Evolutionary conservation across 495 filamentous ascomycete species (phyloP).

Genomic region (Neurospora sp.): DNA sequence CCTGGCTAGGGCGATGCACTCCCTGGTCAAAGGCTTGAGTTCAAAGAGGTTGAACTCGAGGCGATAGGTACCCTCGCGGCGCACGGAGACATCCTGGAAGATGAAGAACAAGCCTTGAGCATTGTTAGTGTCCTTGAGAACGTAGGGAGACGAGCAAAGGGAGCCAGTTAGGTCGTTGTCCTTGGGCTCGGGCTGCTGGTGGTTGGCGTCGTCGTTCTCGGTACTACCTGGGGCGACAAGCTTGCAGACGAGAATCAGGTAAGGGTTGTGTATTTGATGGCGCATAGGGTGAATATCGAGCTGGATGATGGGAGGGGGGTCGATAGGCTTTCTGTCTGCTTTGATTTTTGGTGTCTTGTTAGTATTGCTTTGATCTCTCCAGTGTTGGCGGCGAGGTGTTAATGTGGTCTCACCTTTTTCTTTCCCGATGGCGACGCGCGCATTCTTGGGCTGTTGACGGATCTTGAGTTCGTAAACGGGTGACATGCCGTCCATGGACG

Average conservation of each 20-base stretch:
- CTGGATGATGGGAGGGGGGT: slow-evolving; percentile 89
- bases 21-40: slow-evolving; percentile 59
- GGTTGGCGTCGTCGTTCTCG: slow-evolving; percentile 44
- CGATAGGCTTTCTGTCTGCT: slow-evolving; percentile 84
- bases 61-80: slow-evolving; percentile 66
- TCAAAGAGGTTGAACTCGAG: slow-evolving; percentile 85
- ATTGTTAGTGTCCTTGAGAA: slow-evolving; percentile 86
- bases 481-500: slow-evolving; percentile 1
- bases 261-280: slow-evolving; percentile 53
- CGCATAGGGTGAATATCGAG: slow-evolving; percentile 49
- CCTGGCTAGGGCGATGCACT: slow-evolving; percentile 48
- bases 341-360: slow-evolving; percentile 2
- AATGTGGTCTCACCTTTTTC: slow-evolving; percentile 40
- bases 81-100: slow-evolving; percentile 87
- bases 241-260: slow-evolving; percentile 59
- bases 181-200: slow-evolving; percentile 32
- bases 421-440: slow-evolving; percentile 61
- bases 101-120: slow-evolving; percentile 93
- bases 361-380: slow-evolving; percentile 14
- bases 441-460: slow-evolving; percentile 56
- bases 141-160: slow-evolving; percentile 83
- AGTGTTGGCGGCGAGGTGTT: slow-evolving; percentile 10
- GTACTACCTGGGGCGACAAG: slow-evolving; percentile 25
- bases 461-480: slow-evolving; percentile 40
- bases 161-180: slow-evolving; percentile 54